Evolutionary conservation across 768 basidiomycete genomes (phyloP), one percentile per base, ranked within the genome.

Genomic region (Macrolepiota fuliginosa): DNA sequence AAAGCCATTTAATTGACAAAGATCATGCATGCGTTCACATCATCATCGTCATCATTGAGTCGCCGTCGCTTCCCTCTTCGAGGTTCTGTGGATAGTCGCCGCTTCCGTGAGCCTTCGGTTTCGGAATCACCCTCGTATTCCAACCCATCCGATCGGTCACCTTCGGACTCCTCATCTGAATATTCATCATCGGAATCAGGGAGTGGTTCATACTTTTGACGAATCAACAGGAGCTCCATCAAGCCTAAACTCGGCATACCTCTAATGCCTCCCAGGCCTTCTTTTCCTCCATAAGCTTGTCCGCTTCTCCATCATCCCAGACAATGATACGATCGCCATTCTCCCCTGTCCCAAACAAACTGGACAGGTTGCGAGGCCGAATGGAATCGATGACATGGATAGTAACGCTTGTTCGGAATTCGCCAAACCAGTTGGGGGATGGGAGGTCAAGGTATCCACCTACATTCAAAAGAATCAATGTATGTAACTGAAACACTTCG

Each of bases 321-420:
- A 98, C 81, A 32, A 96, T 78, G 19, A 98, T 86, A 55, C 89
- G 79, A 64, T 90, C 86, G 12, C 82, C 83, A 55, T 83, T 83
- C 66, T 85, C 81, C 25, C 87, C 87, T 46, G 79, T 81, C 53
- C 83, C 85, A 72, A 96, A 98, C 22, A 98, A 76, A 76, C 89
- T 97, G 46, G 87, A 81, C 68, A 98, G 78, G 73, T 95, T 94
- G 69, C 91, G 86, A 17, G 97, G 97, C 55, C 97, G 84, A 19
- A 88, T 85, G 2, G 96, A 94, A 74, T 99, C 97, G 75, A 99
- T 92, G 67, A 98, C 88, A 77, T 99, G 97, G 45, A 98, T 83
- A 2, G 82, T 86, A 57, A 93, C 79, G 24, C 79, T 77, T 3
- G 77, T 66, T 52, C 78, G 72, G 67, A 92, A 90, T 40, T 85